These are phyloP conservation scores for Geotrichum phurueaensis DNA, from an alignment of 1,139 yeast genomes.

Conservation along the genomic window DNA sequence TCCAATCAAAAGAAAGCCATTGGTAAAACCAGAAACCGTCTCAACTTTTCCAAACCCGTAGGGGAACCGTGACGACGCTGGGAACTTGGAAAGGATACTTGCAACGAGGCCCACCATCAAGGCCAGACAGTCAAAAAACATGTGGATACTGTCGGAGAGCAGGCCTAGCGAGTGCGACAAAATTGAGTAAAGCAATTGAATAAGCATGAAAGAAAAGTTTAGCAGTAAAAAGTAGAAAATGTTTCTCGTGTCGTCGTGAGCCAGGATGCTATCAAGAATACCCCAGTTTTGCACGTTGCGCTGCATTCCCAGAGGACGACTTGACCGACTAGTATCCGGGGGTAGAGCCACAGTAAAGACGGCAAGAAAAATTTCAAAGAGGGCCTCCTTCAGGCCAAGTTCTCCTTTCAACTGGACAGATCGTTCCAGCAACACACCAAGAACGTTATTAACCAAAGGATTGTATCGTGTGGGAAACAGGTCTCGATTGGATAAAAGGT, in stretches of 20 bases:
- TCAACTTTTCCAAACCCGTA: conserved; percentile 83
- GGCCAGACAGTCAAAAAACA: conserved; percentile 93
- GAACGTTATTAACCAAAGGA: conserved; percentile 23
- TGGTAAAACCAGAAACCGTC: conserved; percentile 90
- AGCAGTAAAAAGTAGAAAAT: conserved; percentile 80
- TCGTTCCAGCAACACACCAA: conserved; percentile 16
- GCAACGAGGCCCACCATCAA: conserved; percentile 86
- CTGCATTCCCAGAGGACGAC: conserved; percentile 12
- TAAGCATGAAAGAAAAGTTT: conserved; percentile 88
- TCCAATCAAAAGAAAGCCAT: conserved; percentile 81
- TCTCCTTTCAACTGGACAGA: conserved; percentile 14
- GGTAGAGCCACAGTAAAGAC: conserved; percentile 10
- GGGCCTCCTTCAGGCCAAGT: conserved; percentile 10
- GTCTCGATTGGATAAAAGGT: conserved; percentile 33
- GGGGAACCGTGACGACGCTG: conserved; percentile 68
- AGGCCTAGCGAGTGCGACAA: conserved; percentile 88
- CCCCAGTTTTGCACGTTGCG: conserved; percentile 23
- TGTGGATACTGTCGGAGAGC: conserved; percentile 87
- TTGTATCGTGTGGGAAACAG: conserved; percentile 33
- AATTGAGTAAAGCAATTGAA: conserved; percentile 85
- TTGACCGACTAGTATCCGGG: conserved; percentile 13
- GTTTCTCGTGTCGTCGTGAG: conserved; percentile 72
- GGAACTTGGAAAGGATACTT: conserved; percentile 54
- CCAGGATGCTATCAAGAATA: conserved; percentile 37
- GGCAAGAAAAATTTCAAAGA: conserved; percentile 6